These are phyloP conservation scores for Fusarium graminum DNA, from an alignment of 2,329 filamentous ascomycete species.

Conservation along the genomic window DNA sequence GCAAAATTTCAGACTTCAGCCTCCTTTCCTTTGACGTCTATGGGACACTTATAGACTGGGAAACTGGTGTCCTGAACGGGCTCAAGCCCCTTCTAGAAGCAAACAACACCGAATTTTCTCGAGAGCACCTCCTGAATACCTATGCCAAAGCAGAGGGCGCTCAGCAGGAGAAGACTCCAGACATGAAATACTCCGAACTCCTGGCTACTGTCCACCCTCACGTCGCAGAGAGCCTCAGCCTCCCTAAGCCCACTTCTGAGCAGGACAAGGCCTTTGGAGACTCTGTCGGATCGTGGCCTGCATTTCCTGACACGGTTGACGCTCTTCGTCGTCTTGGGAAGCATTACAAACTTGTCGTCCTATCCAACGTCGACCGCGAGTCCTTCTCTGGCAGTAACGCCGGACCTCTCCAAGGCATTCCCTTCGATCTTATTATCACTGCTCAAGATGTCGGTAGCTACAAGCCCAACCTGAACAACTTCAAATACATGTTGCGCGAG, in stretches of 20 bases:
- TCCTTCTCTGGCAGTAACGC: constrained; percentile 62
- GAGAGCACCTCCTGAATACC: constrained; percentile 58
- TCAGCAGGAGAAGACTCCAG: constrained; percentile 68
- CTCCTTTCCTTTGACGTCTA: constrained; percentile 82
- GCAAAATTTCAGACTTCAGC: constrained; percentile 48
- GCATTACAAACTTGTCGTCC: constrained; percentile 68
- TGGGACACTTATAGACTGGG: constrained; percentile 85
- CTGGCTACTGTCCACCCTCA: constrained; percentile 63
- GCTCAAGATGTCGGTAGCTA: constrained; percentile 79
- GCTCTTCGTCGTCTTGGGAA: constrained; percentile 64
- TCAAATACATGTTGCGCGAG: constrained; percentile 71
- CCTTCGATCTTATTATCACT: constrained; percentile 73
- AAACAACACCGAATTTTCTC: constrained; percentile 48
- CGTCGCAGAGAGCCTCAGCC: constrained; percentile 60
- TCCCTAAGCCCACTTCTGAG: constrained; percentile 53
- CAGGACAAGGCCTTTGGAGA: constrained; percentile 65
- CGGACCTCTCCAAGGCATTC: constrained; percentile 62
- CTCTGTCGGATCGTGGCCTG: constrained; percentile 66
- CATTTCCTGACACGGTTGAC: constrained; percentile 70
- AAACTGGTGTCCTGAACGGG: constrained; percentile 70
- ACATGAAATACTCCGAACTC: constrained; percentile 70
- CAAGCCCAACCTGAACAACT: constrained; percentile 76
- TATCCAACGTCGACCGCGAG: constrained; percentile 68
- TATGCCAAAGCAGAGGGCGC: constrained; percentile 60
- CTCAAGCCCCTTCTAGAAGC: constrained; percentile 64